Conservation (phyloP, 306 rosid species). For the Dalbergia cultrata region DNA sequence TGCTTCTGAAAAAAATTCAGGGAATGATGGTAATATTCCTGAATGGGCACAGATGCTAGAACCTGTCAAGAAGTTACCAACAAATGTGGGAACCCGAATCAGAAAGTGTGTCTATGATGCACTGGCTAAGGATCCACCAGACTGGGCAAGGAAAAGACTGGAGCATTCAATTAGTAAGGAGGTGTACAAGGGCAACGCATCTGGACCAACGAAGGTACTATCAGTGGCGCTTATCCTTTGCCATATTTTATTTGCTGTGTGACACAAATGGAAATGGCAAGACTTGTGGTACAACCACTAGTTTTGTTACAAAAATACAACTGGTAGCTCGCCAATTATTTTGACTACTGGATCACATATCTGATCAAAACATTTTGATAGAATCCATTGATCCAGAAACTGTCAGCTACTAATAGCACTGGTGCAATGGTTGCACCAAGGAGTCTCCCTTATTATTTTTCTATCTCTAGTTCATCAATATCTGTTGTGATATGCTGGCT, state of each 20-base stretch:
- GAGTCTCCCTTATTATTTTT: conserved; percentile 21
- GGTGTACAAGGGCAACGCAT: conserved; percentile 98
- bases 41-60: conserved; percentile 93
- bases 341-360: conserved; percentile 16
- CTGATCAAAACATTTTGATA: neutral
- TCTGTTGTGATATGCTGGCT: conserved; percentile 24
- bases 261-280: conserved; percentile 19
- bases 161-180: conserved; percentile 95
- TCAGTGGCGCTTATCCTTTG: conserved; percentile 40
- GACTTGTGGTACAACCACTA: conserved; percentile 7
- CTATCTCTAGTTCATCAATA: conserved; percentile 1
- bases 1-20: conserved; percentile 59
- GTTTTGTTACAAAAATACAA: conserved; percentile 17
- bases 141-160: conserved; percentile 87
- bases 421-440: conserved; percentile 17
- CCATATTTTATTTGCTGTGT: neutral
- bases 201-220: conserved; percentile 98
- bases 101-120: conserved; percentile 95
- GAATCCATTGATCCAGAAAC: conserved; percentile 18
- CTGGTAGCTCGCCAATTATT: conserved; percentile 8
- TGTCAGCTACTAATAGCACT: conserved; percentile 18
- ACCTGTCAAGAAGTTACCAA: conserved; percentile 95
- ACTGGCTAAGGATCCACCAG: conserved; percentile 82
- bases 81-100: conserved; percentile 99
- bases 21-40: conserved; percentile 70